Conservation (phyloP, 139 green algal species). For the Trebouxia sp. region DNA sequence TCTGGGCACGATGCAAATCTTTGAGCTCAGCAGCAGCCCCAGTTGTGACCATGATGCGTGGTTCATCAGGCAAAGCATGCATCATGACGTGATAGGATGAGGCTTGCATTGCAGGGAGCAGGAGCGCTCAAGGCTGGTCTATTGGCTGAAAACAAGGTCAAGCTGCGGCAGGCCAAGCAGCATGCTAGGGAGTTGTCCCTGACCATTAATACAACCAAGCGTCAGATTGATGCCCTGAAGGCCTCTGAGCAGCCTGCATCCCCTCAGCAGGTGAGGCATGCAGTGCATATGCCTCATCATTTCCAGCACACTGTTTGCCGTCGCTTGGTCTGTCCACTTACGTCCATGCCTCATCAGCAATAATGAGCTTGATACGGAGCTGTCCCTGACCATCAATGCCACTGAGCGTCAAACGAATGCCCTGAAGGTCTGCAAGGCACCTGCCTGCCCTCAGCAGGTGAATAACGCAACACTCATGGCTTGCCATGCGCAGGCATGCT, state of each 20-base stretch:
- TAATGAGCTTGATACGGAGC: constrained; percentile 22
- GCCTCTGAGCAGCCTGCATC: neutral
- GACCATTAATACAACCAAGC: constrained; percentile 21
- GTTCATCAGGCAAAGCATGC: too few species aligned
- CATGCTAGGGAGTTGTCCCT: constrained; percentile 23
- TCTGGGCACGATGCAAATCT: too few species aligned
- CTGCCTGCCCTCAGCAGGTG: neutral
- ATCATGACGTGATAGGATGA: too few species aligned
- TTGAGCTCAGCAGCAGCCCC: too few species aligned
- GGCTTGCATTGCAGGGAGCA: neutral
- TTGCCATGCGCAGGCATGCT: too few species aligned
- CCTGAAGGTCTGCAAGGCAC: neutral
- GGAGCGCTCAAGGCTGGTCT: constrained; percentile 4
- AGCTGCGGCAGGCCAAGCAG: constrained; percentile 27
- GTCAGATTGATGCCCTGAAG: constrained; percentile 19
- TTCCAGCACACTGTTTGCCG: too few species aligned
- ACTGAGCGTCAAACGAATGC: constrained; percentile 23
- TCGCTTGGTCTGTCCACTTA: too few species aligned
- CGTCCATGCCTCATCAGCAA: too few species aligned
- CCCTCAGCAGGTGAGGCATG: neutral
- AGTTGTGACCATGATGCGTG: too few species aligned
- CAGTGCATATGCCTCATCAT: too few species aligned
- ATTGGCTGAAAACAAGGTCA: constrained; percentile 28
- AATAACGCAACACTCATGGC: too few species aligned
- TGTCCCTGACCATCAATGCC: constrained; percentile 17